Base-by-base conservation (phyloP, 345 rosid genomes). In the Corchorus capsularis region DNA sequence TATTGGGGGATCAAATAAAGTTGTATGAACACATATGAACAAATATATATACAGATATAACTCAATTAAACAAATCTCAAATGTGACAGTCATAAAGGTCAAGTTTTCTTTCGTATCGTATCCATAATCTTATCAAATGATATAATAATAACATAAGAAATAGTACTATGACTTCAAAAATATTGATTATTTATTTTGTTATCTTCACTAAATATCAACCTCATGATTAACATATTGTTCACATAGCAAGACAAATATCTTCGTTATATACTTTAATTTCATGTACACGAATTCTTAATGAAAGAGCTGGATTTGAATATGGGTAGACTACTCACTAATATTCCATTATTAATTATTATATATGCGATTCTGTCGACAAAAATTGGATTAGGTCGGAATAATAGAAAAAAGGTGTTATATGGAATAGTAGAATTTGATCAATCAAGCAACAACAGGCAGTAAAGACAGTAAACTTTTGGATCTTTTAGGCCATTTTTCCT, bases 391-490 rank as follows among this genome's bases (percentile, higher is more conserved):
- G 37, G 8, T 59, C 39, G 63, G 16, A 27, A 27, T 27, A 27
- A 27, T 27, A 10, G 47, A 7, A 8, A 56, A 4, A 20, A 20
- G 20, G 8, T 0, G 3, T 11, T 34, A 61, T 1, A 16, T 2
- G 19, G 32, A 61, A 13, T 32, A 13, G 19, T 12, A 34, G 43
- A 61, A 32, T 61, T 43, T 16, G 63, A 12, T 22, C 11, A 56
- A 61, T 61, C 9, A 34, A 20, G 19, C 15, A 52, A 64, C 52
- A 43, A 43, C 50, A 54, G 45, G 59, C 73, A 52, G 57, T 17
- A 69, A 69, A 52, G 73, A 69, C 13, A 14, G 20, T 12, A 19
- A 71, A 8, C 75, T 71, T 69, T 34, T 52, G 43, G 14, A 34
- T 6, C 10, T 43, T 35, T 63, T 15, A 34, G 43, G 43, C 43